Evolutionary conservation across 2,329 filamentous ascomycete species (phyloP), one percentile per base, ranked within the genome.

Genomic region (Dichotomopilus funicola): DNA sequence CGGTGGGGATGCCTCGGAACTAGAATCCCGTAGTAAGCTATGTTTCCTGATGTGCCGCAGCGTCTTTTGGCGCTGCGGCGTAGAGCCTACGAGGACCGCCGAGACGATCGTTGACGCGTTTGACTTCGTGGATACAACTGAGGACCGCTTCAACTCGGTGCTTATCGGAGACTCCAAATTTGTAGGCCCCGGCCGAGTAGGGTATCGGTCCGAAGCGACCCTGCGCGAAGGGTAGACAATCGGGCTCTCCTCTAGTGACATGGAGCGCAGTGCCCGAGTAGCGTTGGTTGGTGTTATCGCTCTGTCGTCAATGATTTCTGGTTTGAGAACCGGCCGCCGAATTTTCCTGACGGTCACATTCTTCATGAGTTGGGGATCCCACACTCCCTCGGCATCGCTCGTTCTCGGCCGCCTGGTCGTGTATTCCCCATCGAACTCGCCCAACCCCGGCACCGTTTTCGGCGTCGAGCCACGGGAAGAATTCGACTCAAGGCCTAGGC

Each of bases 21-120:
- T 65, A 3, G 77, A 74, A 58, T 81, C 75, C 56, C 81, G 74
- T 54, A 84, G 63, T 0, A 70, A 69, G 7, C 69, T 68, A 44
- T 80, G 77, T 63, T 85, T 86, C 61, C 75, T 79, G 9, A 83
- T 77, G 65, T 86, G 83, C 4, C 83, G 78, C 56, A 87, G 67
- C 6, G 81, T 86, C 63, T 77, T 77, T 54, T 72, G 75, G 46
- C 74, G 74, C 51, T 72, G 75, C 11, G 75, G 73, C 36, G 72
- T 68, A 1, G 70, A 70, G 43, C 81, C 78, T n/a, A 85, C 71
- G 38, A 84, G 68, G 46, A 82, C 73, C 4, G 80, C 81, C 64
- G 81, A 81, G 8, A 85, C 73, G 4, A 83, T 73, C 0, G 80
- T 80, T 12, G 82, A 83, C 2, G 74, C 71, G 0, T 72, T 75